Conservation (phyloP, 139 green algal species). For the Dunaliella sp. region DNA sequence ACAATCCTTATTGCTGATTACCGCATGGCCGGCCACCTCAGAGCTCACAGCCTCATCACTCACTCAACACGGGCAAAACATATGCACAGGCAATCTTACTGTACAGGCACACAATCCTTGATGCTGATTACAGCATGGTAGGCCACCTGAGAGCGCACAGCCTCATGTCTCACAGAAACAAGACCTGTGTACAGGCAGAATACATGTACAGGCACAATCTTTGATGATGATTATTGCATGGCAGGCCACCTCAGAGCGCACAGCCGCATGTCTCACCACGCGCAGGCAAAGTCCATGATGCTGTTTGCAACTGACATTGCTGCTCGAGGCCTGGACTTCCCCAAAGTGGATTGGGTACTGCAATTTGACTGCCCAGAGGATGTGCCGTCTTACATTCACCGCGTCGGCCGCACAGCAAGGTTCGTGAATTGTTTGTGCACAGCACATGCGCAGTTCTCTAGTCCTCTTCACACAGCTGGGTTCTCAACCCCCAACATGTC, state of each 20-base stretch:
- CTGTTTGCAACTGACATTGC: conserved; percentile 95
- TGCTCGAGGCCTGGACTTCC: conserved; percentile 88
- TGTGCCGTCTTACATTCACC: conserved; percentile 91
- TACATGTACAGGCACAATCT: neutral
- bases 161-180: no score
- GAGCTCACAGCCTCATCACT: no score
- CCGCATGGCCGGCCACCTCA: no score
- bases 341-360: conserved; percentile 91
- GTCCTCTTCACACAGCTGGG: neutral
- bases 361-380: conserved; percentile 94
- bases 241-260: neutral
- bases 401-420: conserved; percentile 53
- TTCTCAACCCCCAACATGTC: no score
- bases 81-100: no score
- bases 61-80: no score
- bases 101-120: no score
- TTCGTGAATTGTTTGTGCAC: neutral
- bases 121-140: no score
- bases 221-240: neutral
- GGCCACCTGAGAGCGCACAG: no score
- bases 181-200: neutral
- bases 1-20: no score
- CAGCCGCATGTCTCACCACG: neutral
- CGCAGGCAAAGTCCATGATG: conserved; percentile 47
- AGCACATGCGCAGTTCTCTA: neutral